Base-by-base conservation (phyloP, 352 stramenopile genomes). In the Plasmopara viticola region DNA sequence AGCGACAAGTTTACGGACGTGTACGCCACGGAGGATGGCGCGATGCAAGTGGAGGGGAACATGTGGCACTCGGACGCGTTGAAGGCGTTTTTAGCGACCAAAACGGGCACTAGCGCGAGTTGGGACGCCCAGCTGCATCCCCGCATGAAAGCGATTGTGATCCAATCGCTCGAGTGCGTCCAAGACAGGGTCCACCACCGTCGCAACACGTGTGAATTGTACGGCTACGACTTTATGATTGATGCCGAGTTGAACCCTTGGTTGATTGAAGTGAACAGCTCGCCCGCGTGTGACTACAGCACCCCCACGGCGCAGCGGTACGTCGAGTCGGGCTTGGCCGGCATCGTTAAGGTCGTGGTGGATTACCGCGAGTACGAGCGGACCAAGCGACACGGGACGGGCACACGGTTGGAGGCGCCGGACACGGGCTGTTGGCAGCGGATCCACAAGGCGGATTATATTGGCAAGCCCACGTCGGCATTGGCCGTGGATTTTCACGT, bases 191-290 rank as follows among this genome's bases (percentile, higher is more conserved):
- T 97, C 15, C 72, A 95, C 54, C 75, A 94, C 43, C 87, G 91
- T 45, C 74, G 76, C 43, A 96, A 97, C 57, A 90, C 71, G 34
- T 97, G 87, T 58, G 91, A 97, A 58, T 62, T 97, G 14, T 97
- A 94, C 51, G 90, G 90, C 12, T 97, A 94, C 66, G 91, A 97
- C 56, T 97, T 97, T 41, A 97, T 97, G 91, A 45, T 97, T 35
- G 87, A 97, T 66, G 72, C 90, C 14, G 59, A 77, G 9, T 61
- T 94, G 30, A 74, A 68, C 37, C 79, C 85, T 45, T 97, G 86
- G 88, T 76, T 97, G 25, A 97, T 97, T 48, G 89, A 96, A 51
- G 87, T 97, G 33, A 97, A 97, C 64, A 94, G 74, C 60, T 96
- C 83, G 18, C 90, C 91, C 1, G 91, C 90, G 10, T 97, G 91